These are phyloP conservation scores for Neocallimastix lanati DNA, from an alignment of 192 early-diverging fungal genomes.

Conservation along the genomic window DNA sequence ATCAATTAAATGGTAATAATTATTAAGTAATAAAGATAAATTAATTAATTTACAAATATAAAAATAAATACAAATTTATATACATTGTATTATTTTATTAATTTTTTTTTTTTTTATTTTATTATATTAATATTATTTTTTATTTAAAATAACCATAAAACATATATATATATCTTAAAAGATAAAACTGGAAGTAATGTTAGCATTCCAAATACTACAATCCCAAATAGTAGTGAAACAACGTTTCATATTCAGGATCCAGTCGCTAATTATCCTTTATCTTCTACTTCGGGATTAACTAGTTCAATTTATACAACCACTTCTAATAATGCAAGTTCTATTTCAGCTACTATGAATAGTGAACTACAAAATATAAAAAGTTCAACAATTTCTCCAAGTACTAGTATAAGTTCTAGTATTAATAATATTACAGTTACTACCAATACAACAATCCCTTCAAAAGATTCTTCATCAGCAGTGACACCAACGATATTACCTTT, in stretches of 20 bases:
- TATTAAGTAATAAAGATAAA: too few species aligned
- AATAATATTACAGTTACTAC: neutral
- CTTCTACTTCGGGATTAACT: neutral
- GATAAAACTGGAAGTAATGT: neutral
- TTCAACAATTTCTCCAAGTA: neutral
- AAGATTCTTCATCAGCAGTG: neutral
- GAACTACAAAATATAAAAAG: neutral
- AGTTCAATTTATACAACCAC: neutral
- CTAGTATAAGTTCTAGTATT: neutral
- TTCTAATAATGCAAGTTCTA: neutral
- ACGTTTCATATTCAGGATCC: neutral
- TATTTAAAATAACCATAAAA: too few species aligned
- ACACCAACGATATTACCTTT: neutral
- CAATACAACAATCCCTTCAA: neutral
- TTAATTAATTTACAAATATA: too few species aligned
- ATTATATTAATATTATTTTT: too few species aligned
- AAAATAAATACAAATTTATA: neutral
- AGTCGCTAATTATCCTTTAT: neutral
- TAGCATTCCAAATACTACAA: neutral
- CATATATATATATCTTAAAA: neutral
- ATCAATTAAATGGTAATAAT: neutral
- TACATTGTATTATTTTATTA: too few species aligned
- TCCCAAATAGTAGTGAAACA: neutral
- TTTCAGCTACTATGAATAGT: neutral
- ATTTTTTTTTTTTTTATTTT: too few species aligned